Base-by-base conservation (phyloP, 352 stramenopile species). In the Pythium coloratum region DNA sequence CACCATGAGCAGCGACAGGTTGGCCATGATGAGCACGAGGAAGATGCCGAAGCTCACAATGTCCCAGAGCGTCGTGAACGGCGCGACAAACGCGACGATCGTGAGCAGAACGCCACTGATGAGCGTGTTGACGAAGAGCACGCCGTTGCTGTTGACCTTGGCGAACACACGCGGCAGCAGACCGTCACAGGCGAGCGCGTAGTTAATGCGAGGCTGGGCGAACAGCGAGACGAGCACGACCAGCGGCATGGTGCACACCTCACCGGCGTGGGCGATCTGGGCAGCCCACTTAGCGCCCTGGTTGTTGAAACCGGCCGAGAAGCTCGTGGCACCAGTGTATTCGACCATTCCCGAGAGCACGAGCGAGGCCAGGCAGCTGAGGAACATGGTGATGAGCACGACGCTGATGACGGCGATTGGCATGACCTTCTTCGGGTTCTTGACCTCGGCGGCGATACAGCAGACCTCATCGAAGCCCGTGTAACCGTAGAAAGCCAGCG, bases 391-490 rank as follows among this genome's bases (percentile, higher is more conserved):
- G 60, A 81, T 75, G 9, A 76, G 53, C 28, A 97, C 74, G 3
- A 92, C 94, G 10, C 74, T 80, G 42, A 97, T 86, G 57, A 97
- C 87, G 20, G 84, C 84, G 20, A 78, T 53, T 8, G 91, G 90
- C 72, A 97, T 86, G 71, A 91, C 78, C 56, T 78, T 82, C 50
- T 85, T 79, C 32, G 84, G 82, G 71, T 94, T 81, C 68, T 87
- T 88, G 28, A 81, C 76, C 70, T 94, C 86, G 20, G 81, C 85
- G 14, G 90, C 86, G 16, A 98, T 65, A 69, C 91, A 97, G 70
- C 89, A 97, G 20, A 98, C 85, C 70, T 97, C 93, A 74, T 98
- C 95, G 71, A 97, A 98, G 16, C 95, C 95, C 20, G 98, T 77
- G 73, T 95, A 98, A 10, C 93, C 93, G 78, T 97, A 98, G 77